Evolutionary conservation across 139 green algal genomes (phyloP), one percentile per base, ranked within the genome.

Genomic region (Chlamydomonas eustigma): DNA sequence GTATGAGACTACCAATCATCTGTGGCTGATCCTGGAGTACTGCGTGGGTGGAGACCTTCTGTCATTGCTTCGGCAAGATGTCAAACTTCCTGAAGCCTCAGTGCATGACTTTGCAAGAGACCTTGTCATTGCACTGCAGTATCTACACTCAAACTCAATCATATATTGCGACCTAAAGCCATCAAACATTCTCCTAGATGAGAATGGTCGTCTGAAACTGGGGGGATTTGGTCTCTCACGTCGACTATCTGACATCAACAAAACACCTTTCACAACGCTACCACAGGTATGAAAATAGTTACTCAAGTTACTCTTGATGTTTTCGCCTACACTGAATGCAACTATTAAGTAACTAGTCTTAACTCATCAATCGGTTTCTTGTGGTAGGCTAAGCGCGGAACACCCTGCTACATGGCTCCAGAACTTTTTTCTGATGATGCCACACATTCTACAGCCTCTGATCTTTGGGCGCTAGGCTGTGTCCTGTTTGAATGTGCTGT

Each of bases 21-120:
- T 97, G 39, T 99, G 95, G 95, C 89, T 98, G n/a, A 95, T 99
- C 38, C 83, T 98, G 67, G 95, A 99, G 84, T 99, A 96, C 83
- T 98, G 94, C 68, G 95, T 97, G 5, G 95, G 95, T 0, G 94
- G 95, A 0, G 91, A 97, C 82, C 85, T 99, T 50, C 86, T 94
- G 79, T 86, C 86, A 0, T 79, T 98, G 76, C 84, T 99, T 36
- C 71, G 84, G 28, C 81, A 93, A 80, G 95, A 98, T 71, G 81
- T 90, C 28, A 71, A 72, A 2, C 83, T 99, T 30, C 94, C 95
- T 8, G 92, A 98, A 78, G 77, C 81, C 32, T 94, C 86, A 35
- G 89, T 98, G 8, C 88, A 93, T 69, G 89, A 94, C 77, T 95
- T 98, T 82, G 93, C 58, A 0, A 78, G 87, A 0, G 93, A 97